Percentiles rank a stretch among this genome's conserved stretches.
These are phyloP conservation scores for Neonothopanus nambi DNA, from an alignment of 1,284 basidiomycete genomes.

Conservation along the genomic window DNA sequence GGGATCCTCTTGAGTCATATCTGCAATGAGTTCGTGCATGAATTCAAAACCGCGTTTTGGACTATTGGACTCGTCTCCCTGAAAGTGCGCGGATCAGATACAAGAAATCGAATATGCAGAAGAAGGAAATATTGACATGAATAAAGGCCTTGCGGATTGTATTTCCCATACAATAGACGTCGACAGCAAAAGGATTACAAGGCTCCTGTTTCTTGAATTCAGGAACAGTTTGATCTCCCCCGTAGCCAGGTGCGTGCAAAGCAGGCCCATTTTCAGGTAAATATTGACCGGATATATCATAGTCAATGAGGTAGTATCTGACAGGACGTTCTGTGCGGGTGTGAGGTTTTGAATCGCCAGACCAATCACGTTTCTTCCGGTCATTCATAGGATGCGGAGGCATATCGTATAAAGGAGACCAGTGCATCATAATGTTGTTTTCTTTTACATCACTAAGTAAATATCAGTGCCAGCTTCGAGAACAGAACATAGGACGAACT, in stretches of 20 bases:
- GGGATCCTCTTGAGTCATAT: conserved; percentile 31
- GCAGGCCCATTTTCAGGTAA: conserved; percentile 11
- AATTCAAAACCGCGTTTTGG: conserved; percentile 22
- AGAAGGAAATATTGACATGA: neutral
- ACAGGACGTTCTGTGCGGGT: conserved; percentile 31
- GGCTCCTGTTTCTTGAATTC: conserved; percentile 12
- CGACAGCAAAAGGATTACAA: conserved; percentile 15
- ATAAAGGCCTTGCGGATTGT: conserved; percentile 2
- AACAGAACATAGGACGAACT: conserved; percentile 18
- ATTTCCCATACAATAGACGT: conserved; percentile 14
- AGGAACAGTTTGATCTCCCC: conserved; percentile 10
- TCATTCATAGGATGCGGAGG: conserved; percentile 25
- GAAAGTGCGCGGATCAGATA: neutral
- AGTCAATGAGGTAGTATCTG: conserved; percentile 34
- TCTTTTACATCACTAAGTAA: conserved; percentile 36
- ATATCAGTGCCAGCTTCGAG: too few relatives aligned
- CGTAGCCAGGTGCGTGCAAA: neutral
- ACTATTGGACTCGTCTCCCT: neutral
- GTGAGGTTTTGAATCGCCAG: conserved; percentile 19
- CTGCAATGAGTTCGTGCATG: conserved; percentile 24
- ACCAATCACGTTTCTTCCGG: conserved; percentile 17
- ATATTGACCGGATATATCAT: conserved; percentile 32
- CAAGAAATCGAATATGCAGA: neutral
- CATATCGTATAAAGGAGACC: conserved; percentile 15
- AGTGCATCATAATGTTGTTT: conserved; percentile 39